phyloP scores from a whole-genome alignment of 768 basidiomycete species.

The Mycena galericulata region DNA sequence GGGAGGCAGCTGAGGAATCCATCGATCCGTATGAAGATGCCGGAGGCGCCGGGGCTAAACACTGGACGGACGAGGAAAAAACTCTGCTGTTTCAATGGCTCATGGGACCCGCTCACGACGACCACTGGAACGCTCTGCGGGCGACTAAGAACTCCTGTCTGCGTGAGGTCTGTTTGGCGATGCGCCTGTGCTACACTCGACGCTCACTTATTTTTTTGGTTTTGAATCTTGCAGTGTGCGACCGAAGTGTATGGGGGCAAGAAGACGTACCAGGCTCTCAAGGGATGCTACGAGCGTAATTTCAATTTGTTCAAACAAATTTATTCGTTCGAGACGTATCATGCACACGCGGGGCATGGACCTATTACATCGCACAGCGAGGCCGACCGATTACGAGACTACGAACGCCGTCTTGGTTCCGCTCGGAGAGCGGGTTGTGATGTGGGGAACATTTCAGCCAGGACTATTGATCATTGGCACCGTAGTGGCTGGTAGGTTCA shows the following conservation, averaged over 20 bases:
- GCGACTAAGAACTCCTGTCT: slow-evolving; percentile 88
- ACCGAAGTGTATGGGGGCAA: slow-evolving; percentile 76
- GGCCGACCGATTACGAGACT: slow-evolving; percentile 75
- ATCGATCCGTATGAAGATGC: slow-evolving; percentile 61
- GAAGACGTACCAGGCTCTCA: slow-evolving; percentile 87
- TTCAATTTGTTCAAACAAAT: slow-evolving; percentile 89
- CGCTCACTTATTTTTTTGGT: too few relatives aligned
- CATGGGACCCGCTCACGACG: slow-evolving; percentile 76
- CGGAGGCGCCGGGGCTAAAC: slow-evolving; percentile 74
- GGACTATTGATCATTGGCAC: slow-evolving; percentile 86
- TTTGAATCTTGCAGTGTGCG: slow-evolving; percentile 65
- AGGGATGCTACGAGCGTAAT: slow-evolving; percentile 88
- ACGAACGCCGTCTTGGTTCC: slow-evolving; percentile 75
- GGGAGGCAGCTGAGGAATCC: slow-evolving; percentile 56
- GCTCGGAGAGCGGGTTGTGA: slow-evolving; percentile 76
- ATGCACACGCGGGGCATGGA: slow-evolving; percentile 49
- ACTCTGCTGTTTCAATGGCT: slow-evolving; percentile 83
- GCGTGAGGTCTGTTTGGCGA: slow-evolving; percentile 71
- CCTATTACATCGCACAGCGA: slow-evolving; percentile 61
- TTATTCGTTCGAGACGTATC: slow-evolving; percentile 73
- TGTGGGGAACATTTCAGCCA: slow-evolving; percentile 78
- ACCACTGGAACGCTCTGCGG: slow-evolving; percentile 82
- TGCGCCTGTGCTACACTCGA: slow-evolving; percentile 7
- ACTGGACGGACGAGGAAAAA: slow-evolving; percentile 90
- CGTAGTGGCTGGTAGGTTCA: slow-evolving; percentile 69